Conservation (phyloP, 2,329 filamentous ascomycete species). For the Aphanoascus verrucosus region DNA sequence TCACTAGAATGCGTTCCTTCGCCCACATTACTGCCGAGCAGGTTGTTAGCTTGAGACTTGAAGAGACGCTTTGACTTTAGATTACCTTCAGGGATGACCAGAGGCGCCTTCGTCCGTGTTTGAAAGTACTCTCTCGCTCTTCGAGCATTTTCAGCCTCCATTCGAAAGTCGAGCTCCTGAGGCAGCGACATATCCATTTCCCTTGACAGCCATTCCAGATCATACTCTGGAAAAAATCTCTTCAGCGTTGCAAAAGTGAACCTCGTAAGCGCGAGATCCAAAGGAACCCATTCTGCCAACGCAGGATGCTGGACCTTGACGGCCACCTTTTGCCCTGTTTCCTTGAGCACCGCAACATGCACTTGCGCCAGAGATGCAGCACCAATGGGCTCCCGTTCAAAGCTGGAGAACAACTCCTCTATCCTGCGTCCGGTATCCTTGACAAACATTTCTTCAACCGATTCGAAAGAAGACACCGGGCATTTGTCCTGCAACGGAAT, state of each 20-base stretch:
- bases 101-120: constrained; percentile 59
- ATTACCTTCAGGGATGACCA: constrained; percentile 65
- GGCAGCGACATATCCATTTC: constrained; percentile 90
- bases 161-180: constrained; percentile 79
- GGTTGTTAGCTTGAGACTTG: background rate
- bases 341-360: constrained; percentile 73
- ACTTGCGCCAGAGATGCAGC: constrained; percentile 93
- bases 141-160: constrained; percentile 74
- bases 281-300: constrained; percentile 75
- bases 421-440: constrained; percentile 70
- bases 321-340: constrained; percentile 74
- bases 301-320: constrained; percentile 94
- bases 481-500: constrained; percentile 93
- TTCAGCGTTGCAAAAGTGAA: constrained; percentile 88
- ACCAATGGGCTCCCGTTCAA: constrained; percentile 69
- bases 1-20: constrained; percentile 78
- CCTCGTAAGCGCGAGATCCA: constrained; percentile 75
- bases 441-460: constrained; percentile 76
- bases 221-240: constrained; percentile 92
- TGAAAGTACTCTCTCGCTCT: constrained; percentile 73
- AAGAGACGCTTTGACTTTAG: background rate
- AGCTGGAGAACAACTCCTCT: constrained; percentile 75
- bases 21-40: constrained; percentile 64
- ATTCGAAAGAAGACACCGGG: constrained; percentile 79
- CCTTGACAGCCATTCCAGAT: constrained; percentile 85